Evolutionary conservation across 306 rosid species (phyloP), one percentile per base, ranked within the genome.

Genomic region (Corylus heterophylla): DNA sequence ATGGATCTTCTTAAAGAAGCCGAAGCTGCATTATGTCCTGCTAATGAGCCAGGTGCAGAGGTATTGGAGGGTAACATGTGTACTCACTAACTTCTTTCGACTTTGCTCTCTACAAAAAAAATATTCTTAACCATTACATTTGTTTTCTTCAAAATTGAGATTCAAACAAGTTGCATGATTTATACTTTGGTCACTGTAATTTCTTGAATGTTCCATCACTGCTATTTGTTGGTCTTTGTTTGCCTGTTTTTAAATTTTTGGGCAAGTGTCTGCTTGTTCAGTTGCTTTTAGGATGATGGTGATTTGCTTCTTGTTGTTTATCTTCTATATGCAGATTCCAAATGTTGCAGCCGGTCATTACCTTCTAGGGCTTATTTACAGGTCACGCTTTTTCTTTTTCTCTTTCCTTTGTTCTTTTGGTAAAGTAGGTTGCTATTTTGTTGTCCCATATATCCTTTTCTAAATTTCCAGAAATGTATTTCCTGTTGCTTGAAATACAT

Each of bases 311-410:
- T 42, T 61, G 61, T 83, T 73, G 79, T 77, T 75, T 70, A 47
- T 71, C 78, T 75, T 78, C 74, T 81, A 71, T 70, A 8, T 80
- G 83, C 86, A 96, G 98, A 90, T 96, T 88, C 98, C 99, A 58
- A 96, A 96, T 74, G 99, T 96, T 63, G 96, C 98, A 69, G 96
- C 99, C 67, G 98, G 99, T 82, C 97, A 96, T 85, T 90, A 89
- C 90, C 94, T 96, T 39, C 87, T 96, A 61, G 99, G 98, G 83
- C 91, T 91, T 71, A 83, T 95, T 85, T 95, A 90, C 95, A 95
- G 99, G 99, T 96, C 82, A 78, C 82, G 71, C 48, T 54, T 73
- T 82, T 76, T 47, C 7, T 48, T 48, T 48, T 8, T 11, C 11
- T 49, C 1, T 10, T 48, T 12, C 11, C 10, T 7, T 7, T 45